Evolutionary conservation across 208 protist genomes (phyloP).

Genomic region (Leishmania mexicana): DNA sequence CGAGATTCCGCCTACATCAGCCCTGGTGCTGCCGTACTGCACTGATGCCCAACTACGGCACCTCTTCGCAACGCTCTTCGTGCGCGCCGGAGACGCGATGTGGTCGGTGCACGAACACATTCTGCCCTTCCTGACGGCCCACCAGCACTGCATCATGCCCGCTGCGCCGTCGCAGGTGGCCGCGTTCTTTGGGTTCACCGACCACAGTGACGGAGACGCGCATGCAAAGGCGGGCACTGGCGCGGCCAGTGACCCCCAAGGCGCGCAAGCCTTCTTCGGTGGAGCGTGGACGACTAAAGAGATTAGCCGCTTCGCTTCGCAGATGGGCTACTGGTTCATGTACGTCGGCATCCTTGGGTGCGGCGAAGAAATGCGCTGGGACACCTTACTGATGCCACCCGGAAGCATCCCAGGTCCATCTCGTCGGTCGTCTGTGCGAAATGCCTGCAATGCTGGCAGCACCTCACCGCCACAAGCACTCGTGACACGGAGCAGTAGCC

Average conservation of each 20-base stretch:
- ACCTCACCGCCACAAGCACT: not conserved
- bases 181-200: constrained; percentile 4
- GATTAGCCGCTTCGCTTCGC: constrained; percentile 13
- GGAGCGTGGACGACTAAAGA: not conserved
- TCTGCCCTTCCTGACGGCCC: constrained; percentile 17
- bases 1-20: not conserved
- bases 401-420: not conserved
- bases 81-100: not conserved
- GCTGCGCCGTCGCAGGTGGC: constrained; percentile 1
- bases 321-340: constrained; percentile 22
- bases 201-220: not conserved
- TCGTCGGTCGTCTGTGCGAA: not conserved
- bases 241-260: not conserved
- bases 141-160: constrained; percentile 8
- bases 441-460: not conserved
- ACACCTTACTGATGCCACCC: not conserved
- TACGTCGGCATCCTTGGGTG: constrained; percentile 12
- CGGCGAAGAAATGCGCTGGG: constrained; percentile 6
- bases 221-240: not conserved
- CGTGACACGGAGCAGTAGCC: not conserved
- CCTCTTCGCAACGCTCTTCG: constrained; percentile 10
- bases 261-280: not conserved
- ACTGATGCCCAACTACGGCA: constrained; percentile 1
- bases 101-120: constrained; percentile 21
- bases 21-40: constrained; percentile 8